Evolutionary conservation across 208 protist genomes (phyloP).

Genomic region (Crithidia expoeki): DNA sequence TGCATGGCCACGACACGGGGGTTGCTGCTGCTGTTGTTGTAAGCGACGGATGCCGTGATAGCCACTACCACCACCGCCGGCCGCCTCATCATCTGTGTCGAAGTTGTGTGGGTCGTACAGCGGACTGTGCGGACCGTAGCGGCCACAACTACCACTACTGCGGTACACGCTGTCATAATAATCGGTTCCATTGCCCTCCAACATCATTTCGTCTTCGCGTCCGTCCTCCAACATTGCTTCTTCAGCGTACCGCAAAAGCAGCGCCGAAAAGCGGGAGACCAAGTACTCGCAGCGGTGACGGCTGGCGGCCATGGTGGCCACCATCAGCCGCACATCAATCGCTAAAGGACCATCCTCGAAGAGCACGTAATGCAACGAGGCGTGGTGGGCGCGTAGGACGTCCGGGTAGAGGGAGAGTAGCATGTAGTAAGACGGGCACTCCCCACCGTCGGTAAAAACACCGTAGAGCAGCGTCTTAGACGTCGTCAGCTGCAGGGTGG

Average conservation of each 20-base stretch:
- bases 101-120: constrained; percentile 2
- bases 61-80: background rate
- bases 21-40: background rate
- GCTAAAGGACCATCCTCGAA: constrained; percentile 79
- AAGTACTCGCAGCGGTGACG: constrained; percentile 86
- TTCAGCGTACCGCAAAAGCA: constrained; percentile 62
- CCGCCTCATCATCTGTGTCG: background rate
- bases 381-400: constrained; percentile 72
- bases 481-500: constrained; percentile 26
- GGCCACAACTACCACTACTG: background rate
- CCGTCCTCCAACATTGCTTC: constrained; percentile 32
- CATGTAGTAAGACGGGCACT: constrained; percentile 73
- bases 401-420: constrained; percentile 66
- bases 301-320: constrained; percentile 81
- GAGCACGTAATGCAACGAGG: constrained; percentile 62
- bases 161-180: constrained; percentile 13
- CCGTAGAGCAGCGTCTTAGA: constrained; percentile 57
- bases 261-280: constrained; percentile 64
- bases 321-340: constrained; percentile 77
- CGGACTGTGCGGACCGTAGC: background rate
- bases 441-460: constrained; percentile 65
- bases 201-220: constrained; percentile 11
- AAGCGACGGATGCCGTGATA: background rate
- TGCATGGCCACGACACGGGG: constrained; percentile 8
- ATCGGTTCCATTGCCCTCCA: background rate